Evolutionary conservation across 768 basidiomycete genomes (phyloP), one percentile per base, ranked within the genome.

Genomic region (Lactarius sanguifluus): DNA sequence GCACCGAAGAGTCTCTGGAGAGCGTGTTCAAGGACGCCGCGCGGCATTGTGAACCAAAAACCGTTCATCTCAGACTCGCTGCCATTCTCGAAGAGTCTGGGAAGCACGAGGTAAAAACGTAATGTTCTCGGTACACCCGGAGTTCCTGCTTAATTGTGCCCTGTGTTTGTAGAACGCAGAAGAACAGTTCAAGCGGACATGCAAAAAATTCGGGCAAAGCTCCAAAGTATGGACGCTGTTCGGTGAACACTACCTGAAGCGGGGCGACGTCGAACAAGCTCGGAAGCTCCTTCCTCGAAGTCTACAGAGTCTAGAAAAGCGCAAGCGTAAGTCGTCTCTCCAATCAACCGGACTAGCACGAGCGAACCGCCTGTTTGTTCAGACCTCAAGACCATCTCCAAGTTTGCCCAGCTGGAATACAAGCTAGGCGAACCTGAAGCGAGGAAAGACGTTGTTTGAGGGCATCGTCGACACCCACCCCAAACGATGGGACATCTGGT

Each of bases 311-410:
- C 81, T 98, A 15, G 93, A 96, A 66, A 96, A 95, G 78, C 85
- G 89, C 34, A 96, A 98, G 77, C 97, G 96, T 97, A 74, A 71
- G 92, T 82, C 25, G 91, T 82, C 25, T 9, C 12, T 45, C 57
- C 43, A 32, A 45, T 20, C n/a, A n/a, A 57, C 56, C 36, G 36
- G 50, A 16, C 41, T 70, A 47, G 15, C 15, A 20, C 47, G 59
- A 20, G 2, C 5, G 59, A 45, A n/a, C 7, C 13, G 4, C 15
- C 10, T 13, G 16, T 54, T 65, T 25, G 34, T 25, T 10, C 70
- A 98, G 96, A 99, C 75, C 79, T 98, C 73, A 96, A 98, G 79
- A 96, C 92, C 1, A 96, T 98, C 71, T 90, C 93, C 62, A 91
- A 90, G 73, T 98, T 98, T 75, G 96, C 96, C 2, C 90, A 95